Conservation (phyloP, 441 rosid species). For the Adansonia gregorii region DNA sequence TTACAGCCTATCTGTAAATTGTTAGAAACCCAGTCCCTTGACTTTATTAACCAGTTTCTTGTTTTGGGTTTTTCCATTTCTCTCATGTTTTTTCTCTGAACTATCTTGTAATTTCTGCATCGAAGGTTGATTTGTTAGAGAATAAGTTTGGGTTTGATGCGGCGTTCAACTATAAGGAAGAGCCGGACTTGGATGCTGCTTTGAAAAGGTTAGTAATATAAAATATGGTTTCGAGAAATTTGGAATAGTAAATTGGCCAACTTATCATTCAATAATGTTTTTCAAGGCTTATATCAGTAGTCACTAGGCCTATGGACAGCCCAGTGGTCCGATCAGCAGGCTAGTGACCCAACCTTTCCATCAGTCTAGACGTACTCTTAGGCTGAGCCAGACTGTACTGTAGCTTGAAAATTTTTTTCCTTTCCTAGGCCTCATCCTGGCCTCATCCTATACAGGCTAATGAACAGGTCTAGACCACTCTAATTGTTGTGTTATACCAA, state of each 20-base stretch:
- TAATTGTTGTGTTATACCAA: neutral
- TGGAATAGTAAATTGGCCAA: neutral
- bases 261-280: neutral
- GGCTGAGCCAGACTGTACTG: too few species aligned
- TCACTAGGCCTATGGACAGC: neutral
- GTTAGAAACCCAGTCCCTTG: neutral
- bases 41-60: neutral
- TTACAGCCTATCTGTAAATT: neutral
- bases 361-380: too few species aligned
- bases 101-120: neutral
- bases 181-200: constrained; percentile 41
- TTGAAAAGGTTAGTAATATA: constrained; percentile 45
- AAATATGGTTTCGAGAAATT: neutral
- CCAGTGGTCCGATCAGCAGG: neutral
- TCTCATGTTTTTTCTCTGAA: neutral
- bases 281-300: neutral
- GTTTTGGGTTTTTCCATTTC: neutral
- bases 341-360: neutral
- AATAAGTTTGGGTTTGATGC: constrained; percentile 50
- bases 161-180: constrained; percentile 58
- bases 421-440: too few species aligned
- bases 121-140: constrained; percentile 51
- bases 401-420: too few species aligned
- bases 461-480: neutral
- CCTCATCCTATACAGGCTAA: too few species aligned